phyloP scores from a whole-genome alignment of 495 filamentous ascomycete genomes.

The Talaromyces trachyspermus region DNA sequence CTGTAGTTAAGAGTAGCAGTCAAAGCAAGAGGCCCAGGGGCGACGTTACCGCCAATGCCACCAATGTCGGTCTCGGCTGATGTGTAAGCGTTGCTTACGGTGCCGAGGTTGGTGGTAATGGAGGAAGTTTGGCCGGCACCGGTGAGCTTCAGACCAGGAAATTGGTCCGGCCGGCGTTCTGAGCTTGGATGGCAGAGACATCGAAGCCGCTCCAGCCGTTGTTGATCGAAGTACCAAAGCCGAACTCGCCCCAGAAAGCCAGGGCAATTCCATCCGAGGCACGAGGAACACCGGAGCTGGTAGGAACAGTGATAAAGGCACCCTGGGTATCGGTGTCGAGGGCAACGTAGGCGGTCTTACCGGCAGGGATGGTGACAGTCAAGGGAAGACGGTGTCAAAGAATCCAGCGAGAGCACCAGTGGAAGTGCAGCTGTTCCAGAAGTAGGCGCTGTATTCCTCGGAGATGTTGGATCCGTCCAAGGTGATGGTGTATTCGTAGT shows the following conservation, averaged over 20 bases:
- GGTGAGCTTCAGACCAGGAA: slow-evolving; percentile 15
- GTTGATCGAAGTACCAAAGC: slow-evolving; percentile 29
- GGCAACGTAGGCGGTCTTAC: slow-evolving; percentile 36
- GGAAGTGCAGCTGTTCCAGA: slow-evolving; percentile 48
- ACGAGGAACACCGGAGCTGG: slow-evolving; percentile 8
- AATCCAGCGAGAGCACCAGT: slow-evolving; percentile 31
- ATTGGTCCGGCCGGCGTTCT: slow-evolving; percentile 20
- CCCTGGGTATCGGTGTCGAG: slow-evolving; percentile 40
- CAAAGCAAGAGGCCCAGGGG: slow-evolving; percentile 22
- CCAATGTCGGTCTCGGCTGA: slow-evolving; percentile 24
- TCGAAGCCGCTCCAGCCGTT: slow-evolving; percentile 35
- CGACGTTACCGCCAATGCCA: slow-evolving; percentile 34
- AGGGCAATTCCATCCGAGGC: slow-evolving; percentile 10
- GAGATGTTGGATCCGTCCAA: slow-evolving; percentile 31
- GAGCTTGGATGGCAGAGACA: slow-evolving; percentile 31
- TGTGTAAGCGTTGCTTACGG: slow-evolving; percentile 32
- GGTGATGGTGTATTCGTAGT: slow-evolving; percentile 39
- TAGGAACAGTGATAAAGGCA: slow-evolving; percentile 20
- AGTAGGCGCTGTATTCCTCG: slow-evolving; percentile 25
- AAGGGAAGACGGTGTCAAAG: slow-evolving; percentile 31
- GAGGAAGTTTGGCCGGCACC: slow-evolving; percentile 23
- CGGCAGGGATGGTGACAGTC: slow-evolving; percentile 31
- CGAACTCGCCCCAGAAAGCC: slow-evolving; percentile 37
- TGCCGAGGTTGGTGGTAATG: slow-evolving; percentile 19
- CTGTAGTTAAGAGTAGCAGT: slow-evolving; percentile 25